Percentiles rank a stretch among this genome's conserved stretches.
Conservation (phyloP, 805 yeast species). For the Huiozyma sinensis region DNA sequence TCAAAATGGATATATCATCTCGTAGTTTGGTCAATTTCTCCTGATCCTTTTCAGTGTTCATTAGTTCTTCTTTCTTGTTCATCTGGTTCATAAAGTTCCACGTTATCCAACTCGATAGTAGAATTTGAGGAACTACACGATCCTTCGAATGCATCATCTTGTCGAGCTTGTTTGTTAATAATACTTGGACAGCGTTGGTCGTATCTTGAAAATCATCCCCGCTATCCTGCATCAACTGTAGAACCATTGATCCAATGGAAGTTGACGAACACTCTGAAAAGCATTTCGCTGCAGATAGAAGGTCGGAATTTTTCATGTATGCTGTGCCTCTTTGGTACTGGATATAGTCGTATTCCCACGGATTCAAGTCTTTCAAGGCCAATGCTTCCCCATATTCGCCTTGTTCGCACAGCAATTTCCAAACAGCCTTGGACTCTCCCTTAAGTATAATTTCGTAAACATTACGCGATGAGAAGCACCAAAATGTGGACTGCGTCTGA, state of each 20-base stretch:
- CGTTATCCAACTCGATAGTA: slow-evolving; percentile 29
- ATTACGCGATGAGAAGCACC: slow-evolving; percentile 55
- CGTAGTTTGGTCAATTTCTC: slow-evolving; percentile 11
- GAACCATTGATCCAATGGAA: slow-evolving; percentile 45
- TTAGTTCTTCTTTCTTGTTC: slow-evolving; percentile 21
- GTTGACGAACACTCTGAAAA: slow-evolving; percentile 49
- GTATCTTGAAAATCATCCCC: not conserved
- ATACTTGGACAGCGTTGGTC: not conserved
- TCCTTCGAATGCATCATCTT: not conserved
- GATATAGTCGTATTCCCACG: slow-evolving; percentile 39
- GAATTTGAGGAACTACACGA: not conserved
- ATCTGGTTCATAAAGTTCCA: slow-evolving; percentile 28
- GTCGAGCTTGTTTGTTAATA: not conserved
- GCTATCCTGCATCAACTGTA: not conserved
- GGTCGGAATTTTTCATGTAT: slow-evolving; percentile 25
- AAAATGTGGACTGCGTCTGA: slow-evolving; percentile 42
- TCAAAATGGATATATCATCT: slow-evolving; percentile 19
- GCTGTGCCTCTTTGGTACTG: slow-evolving; percentile 45
- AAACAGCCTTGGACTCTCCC: slow-evolving; percentile 62
- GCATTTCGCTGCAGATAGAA: slow-evolving; percentile 39
- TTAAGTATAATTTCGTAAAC: slow-evolving; percentile 64
- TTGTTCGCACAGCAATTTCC: slow-evolving; percentile 51
- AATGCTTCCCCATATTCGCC: slow-evolving; percentile 59
- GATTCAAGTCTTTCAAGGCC: slow-evolving; percentile 24
- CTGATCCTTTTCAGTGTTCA: slow-evolving; percentile 19